Conservation (phyloP, 768 basidiomycete species). For the Calocera viscosa region DNA sequence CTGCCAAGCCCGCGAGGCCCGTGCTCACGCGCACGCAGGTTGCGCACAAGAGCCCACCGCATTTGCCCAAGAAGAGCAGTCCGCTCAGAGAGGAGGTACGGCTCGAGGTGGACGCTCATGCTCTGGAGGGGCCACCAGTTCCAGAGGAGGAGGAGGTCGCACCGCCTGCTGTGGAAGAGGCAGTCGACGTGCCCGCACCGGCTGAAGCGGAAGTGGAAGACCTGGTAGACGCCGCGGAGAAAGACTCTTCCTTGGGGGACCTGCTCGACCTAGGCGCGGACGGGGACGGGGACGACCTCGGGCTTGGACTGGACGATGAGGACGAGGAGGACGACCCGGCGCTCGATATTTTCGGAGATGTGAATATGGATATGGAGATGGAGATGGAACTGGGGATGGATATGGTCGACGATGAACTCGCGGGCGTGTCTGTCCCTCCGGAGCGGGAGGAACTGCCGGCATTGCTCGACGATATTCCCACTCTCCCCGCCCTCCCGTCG, state of each 20-base stretch:
- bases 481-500: too few species aligned
- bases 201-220: not conserved
- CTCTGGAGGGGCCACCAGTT: not conserved
- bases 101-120: not conserved
- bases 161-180: not conserved
- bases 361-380: not conserved
- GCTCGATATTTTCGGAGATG: not conserved
- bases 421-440: not conserved
- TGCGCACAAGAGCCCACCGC: not conserved
- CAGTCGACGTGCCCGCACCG: not conserved
- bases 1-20: not conserved
- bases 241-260: not conserved
- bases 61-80: slow-evolving; percentile 6
- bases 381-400: not conserved
- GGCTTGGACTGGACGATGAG: not conserved
- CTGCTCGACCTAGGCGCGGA: not conserved
- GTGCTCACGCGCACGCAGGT: not conserved
- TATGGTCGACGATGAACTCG: not conserved
- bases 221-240: not conserved
- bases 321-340: not conserved
- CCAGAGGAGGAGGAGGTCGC: not conserved
- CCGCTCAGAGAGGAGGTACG: not conserved
- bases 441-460: too few species aligned
- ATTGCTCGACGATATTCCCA: too few species aligned
- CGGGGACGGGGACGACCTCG: not conserved